A percentile compares a stretch with the other conserved stretches of the same genome.
Evolutionary conservation across 176 grass and related monocot genomes (phyloP).

Genomic region (Poa annua): DNA sequence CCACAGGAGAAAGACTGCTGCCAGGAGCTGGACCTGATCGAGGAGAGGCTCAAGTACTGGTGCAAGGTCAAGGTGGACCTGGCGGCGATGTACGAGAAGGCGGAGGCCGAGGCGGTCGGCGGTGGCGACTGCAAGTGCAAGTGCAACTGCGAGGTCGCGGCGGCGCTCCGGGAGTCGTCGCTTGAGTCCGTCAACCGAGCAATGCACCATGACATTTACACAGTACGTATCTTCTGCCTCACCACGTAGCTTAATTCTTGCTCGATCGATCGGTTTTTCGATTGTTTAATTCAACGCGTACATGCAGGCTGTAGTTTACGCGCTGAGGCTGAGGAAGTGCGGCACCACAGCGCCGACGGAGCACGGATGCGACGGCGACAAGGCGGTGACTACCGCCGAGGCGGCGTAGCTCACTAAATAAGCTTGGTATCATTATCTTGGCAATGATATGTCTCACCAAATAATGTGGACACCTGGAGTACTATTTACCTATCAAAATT

Average conservation of each 20-base stretch:
- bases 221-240: neutral
- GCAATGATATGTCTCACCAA: no score
- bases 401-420: neutral
- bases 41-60: conserved; percentile 23
- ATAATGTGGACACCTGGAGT: no score
- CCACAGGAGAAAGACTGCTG: neutral
- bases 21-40: neutral
- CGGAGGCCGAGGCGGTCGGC: neutral
- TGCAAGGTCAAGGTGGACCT: neutral
- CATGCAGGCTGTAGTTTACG: neutral
- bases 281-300: neutral
- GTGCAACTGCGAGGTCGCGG: neutral
- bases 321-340: neutral
- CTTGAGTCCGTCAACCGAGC: conserved; percentile 5
- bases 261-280: neutral
- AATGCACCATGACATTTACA: conserved; percentile 19
- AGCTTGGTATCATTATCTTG: neutral
- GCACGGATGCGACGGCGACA: neutral
- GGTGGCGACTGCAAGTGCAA: neutral
- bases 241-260: no score
- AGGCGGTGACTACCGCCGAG: neutral
- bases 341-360: neutral
- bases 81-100: conserved; percentile 1
- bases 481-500: no score
- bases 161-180: conserved; percentile 8